phyloP scores from a whole-genome alignment of 2,329 filamentous ascomycete species.

The Diaporthe citri region DNA sequence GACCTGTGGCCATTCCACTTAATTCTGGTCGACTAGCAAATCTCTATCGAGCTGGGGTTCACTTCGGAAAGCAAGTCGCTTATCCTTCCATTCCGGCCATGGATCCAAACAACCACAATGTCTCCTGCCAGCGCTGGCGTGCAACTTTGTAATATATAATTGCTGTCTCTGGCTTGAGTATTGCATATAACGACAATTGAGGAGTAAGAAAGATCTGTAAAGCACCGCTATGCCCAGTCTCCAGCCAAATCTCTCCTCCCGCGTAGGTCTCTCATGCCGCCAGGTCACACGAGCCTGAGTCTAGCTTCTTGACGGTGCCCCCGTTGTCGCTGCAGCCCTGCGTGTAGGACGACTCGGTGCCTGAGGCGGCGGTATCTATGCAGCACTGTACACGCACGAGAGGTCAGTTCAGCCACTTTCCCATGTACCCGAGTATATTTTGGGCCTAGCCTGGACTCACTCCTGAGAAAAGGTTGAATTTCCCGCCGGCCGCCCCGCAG shows the following conservation, averaged over 20 bases:
- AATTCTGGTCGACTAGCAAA: no score
- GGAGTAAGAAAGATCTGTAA: not conserved
- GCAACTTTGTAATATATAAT: no score
- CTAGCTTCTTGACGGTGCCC: not conserved
- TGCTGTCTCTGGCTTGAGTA: no score
- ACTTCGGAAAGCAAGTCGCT: no score
- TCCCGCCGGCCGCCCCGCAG: not conserved
- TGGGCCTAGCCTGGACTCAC: not conserved
- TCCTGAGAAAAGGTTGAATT: not conserved
- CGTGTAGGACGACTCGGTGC: not conserved
- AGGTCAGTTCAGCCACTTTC: not conserved
- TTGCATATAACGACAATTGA: not conserved
- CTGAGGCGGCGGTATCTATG: not conserved
- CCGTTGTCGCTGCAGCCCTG: constrained; percentile 28
- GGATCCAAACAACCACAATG: no score
- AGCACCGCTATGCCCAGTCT: not conserved
- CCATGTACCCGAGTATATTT: no score
- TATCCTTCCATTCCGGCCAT: no score
- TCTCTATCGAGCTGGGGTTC: no score
- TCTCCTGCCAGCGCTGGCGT: no score
- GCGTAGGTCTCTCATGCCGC: not conserved
- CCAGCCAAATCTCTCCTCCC: no score
- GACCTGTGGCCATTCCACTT: no score
- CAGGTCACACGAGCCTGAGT: not conserved
- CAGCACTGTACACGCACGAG: not conserved